Evolutionary conservation across 2,329 filamentous ascomycete genomes (phyloP), one percentile per base, ranked within the genome.

Genomic region (Neofusicoccum parvum): DNA sequence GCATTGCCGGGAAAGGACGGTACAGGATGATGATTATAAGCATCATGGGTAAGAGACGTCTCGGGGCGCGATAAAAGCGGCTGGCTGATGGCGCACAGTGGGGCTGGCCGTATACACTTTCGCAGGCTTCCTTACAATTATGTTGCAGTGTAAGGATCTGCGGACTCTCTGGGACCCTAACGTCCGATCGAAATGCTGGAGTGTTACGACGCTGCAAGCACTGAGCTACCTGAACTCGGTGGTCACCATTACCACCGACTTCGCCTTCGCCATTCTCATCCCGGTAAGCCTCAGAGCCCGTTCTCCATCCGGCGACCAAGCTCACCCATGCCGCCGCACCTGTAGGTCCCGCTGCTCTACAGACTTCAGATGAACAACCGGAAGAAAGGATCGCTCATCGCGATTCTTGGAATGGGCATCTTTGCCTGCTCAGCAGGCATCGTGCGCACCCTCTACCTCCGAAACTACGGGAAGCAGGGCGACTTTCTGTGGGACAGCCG

Each of bases 111-210:
- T 77, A 17, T 83, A 83, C 65, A 80, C 77, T 2, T 66, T 80
- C 3, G 76, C 76, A 5, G 82, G 81, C 68, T 78, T 80, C 62
- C 75, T 83, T 72, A 84, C 83, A 0, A 67, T 85, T 2, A 65
- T 85, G 1, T 70, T 84, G 1, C 82, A 86, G 66, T 86, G 83
- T 51, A 78, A 76, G 5, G 76, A 84, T 46, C 71, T 85, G 1
- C 74, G 78, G 4, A 67, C 80, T 0, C 75, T 79, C 27, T 85
- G 83, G 82, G 82, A 85, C 67, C 50, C 43, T 0, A 71, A 69
- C 0, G 73, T 80, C 2, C 70, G 75, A 10, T 72, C 76, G 0
- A 77, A 73, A 1, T 85, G 83, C 67, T 85, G 81, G 78, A 65
- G 73, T 0, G 66, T 71, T 5, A 56, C 58, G 1, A 82, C 79